Conservation (phyloP, 371 early-diverging fungal species). For the Lichtheimia corymbifera region DNA sequence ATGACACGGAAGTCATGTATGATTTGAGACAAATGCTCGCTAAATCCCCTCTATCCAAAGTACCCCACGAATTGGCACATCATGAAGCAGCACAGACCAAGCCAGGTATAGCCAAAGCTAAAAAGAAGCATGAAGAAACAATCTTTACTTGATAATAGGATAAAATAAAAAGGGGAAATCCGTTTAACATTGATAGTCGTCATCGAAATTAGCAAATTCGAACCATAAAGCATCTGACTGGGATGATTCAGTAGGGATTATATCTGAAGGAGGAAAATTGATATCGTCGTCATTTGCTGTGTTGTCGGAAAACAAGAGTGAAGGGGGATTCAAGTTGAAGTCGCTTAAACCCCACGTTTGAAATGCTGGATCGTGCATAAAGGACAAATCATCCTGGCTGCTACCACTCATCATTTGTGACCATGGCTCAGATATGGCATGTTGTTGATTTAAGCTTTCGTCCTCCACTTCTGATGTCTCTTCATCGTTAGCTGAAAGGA, state of each 20-base stretch:
- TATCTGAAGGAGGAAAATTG: slow-evolving; percentile 7
- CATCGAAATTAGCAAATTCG: slow-evolving; percentile 45
- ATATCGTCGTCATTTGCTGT: slow-evolving; percentile 25
- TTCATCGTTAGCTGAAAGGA: background rate
- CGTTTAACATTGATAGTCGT: slow-evolving; percentile 27
- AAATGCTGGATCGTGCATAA: slow-evolving; percentile 3
- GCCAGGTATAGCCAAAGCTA: slow-evolving; percentile 55
- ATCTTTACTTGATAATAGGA: slow-evolving; percentile 39
- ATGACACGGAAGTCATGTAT: slow-evolving; percentile 88
- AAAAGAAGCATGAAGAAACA: slow-evolving; percentile 66
- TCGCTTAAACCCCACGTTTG: slow-evolving; percentile 24
- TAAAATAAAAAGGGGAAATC: background rate
- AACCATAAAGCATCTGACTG: slow-evolving; percentile 26
- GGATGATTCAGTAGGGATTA: slow-evolving; percentile 3
- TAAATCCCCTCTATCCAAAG: slow-evolving; percentile 77
- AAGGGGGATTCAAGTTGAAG: slow-evolving; percentile 22
- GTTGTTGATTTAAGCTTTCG: background rate
- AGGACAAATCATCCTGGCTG: slow-evolving; percentile 23
- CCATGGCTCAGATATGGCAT: background rate
- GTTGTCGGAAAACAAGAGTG: slow-evolving; percentile 28
- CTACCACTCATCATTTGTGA: slow-evolving; percentile 7
- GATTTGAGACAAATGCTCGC: slow-evolving; percentile 88
- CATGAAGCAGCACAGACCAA: slow-evolving; percentile 86
- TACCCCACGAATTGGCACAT: slow-evolving; percentile 85
- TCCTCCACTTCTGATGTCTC: background rate